These are phyloP conservation scores for Talaromyces sp. DNA, from an alignment of 2,329 filamentous ascomycete species.

Conservation along the genomic window DNA sequence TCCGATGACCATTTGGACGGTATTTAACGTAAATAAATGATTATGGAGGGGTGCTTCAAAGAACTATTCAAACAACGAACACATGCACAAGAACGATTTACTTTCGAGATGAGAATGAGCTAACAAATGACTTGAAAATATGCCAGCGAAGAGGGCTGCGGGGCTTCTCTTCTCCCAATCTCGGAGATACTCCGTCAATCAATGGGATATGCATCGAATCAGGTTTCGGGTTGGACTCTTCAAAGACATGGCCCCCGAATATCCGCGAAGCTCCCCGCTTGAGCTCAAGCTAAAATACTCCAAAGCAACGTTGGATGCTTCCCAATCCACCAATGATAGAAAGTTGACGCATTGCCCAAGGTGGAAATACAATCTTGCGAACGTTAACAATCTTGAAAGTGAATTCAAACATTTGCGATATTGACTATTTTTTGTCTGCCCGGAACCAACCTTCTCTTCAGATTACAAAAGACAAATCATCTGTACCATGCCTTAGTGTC, in stretches of 20 bases:
- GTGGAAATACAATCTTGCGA: too few relatives aligned
- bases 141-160: neutral
- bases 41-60: neutral
- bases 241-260: neutral
- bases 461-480: too few relatives aligned
- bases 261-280: neutral
- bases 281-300: neutral
- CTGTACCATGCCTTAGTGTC: slow-evolving; percentile 5
- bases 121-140: neutral
- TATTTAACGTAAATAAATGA: neutral
- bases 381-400: too few relatives aligned
- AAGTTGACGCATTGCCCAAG: too few relatives aligned
- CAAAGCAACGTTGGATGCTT: neutral
- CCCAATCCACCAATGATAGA: too few relatives aligned
- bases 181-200: neutral
- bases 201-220: neutral
- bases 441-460: too few relatives aligned
- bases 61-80: neutral
- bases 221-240: too few relatives aligned
- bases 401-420: too few relatives aligned
- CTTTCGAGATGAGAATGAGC: neutral
- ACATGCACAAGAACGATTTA: neutral
- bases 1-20: slow-evolving; percentile 2
- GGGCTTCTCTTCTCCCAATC: neutral
- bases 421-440: too few relatives aligned